These are phyloP conservation scores for Rhizophora apiculata DNA, from an alignment of 345 rosid genomes.

Conservation along the genomic window DNA sequence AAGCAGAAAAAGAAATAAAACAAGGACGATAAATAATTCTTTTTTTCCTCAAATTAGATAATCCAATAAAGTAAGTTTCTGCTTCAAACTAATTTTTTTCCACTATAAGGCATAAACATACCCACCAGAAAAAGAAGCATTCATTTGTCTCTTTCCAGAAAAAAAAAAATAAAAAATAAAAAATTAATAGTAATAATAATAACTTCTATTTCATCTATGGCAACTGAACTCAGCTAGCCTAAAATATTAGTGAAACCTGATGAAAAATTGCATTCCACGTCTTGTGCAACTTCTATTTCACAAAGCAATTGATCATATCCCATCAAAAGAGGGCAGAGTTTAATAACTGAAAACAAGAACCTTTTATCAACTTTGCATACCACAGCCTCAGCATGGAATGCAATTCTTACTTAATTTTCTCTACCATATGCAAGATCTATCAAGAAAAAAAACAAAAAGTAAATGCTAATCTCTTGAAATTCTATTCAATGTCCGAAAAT, in stretches of 20 bases:
- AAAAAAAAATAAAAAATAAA: too few relatives aligned
- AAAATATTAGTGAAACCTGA: neutral
- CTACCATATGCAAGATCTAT: too few relatives aligned
- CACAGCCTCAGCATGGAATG: too few relatives aligned
- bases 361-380: too few relatives aligned
- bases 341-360: neutral
- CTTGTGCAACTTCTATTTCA: neutral
- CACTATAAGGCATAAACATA: neutral
- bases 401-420: too few relatives aligned
- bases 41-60: slow-evolving; percentile 1
- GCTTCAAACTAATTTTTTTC: neutral
- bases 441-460: too few relatives aligned
- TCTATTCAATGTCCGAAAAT: too few relatives aligned
- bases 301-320: neutral
- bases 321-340: neutral
- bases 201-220: neutral
- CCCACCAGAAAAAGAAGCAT: neutral
- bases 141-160: neutral
- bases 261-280: neutral
- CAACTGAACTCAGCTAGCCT: neutral
- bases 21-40: neutral
- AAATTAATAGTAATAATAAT: too few relatives aligned
- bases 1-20: neutral
- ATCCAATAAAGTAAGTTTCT: neutral
- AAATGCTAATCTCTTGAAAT: too few relatives aligned